Base-by-base conservation (phyloP, 2,329 filamentous ascomycete species). In the Aquanectria penicillioides region DNA sequence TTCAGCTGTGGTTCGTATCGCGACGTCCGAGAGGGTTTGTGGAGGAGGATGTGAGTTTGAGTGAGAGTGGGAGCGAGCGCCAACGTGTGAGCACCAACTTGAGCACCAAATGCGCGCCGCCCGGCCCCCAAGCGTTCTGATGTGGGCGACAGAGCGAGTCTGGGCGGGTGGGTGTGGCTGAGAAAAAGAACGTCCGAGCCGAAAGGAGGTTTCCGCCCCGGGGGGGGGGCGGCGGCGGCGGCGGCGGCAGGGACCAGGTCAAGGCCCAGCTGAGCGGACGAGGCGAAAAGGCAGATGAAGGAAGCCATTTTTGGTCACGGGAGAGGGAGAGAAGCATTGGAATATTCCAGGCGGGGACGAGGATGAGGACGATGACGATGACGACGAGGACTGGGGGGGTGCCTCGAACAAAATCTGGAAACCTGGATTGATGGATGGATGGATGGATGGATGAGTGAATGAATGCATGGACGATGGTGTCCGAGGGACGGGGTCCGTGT, bases 1-100 rank as follows among this genome's bases (percentile, higher is more conserved):
- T 33, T 55, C 43, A 48, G 52, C 51, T 48, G 17, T 37, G 44
- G 43, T 34, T 25, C 49, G 23, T 28, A 41, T 46, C 28, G 34
- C 52, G 22, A 29, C 23, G 40, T 17, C 37, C 28, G 41, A 44
- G 50, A 53, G 38, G 50, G 38, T 53, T 53, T 55, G n/a, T 17
- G 43, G 41, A 47, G 25, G 43, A 34, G 29, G 5, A 17, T 11
- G 9, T 31, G 20, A 33, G 33, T 40, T 36, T n/a, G 38, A 46
- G 29, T 34, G 41, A 29, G 40, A 37, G 50, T 22, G 40, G n/a
- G n/a, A n/a, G n/a, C n/a, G n/a, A n/a, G n/a, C n/a, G n/a, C n/a
- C n/a, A n/a, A n/a, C n/a, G n/a, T n/a, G n/a, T n/a, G n/a, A n/a
- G n/a, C n/a, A n/a, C n/a, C n/a, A n/a, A n/a, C n/a, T n/a, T n/a